Conservation (phyloP, 192 early-diverging fungal species). For the Podila verticillata region DNA sequence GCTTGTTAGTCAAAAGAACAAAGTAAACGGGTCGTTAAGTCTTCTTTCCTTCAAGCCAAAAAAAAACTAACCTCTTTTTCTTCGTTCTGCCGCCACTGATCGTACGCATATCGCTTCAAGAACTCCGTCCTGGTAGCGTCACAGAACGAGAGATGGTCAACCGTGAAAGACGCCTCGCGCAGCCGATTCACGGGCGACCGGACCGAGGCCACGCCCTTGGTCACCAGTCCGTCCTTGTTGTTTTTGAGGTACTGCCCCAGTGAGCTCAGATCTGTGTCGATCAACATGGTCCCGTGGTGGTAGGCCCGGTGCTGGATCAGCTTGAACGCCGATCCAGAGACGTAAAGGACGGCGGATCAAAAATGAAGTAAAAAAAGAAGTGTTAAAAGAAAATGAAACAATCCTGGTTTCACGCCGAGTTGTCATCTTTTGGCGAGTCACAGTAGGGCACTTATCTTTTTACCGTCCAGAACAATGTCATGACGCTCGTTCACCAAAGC, state of each 20-base stretch:
- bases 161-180: constrained; percentile 79
- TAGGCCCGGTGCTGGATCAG: constrained; percentile 84
- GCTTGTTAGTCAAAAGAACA: background rate
- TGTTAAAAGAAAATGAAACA: no score
- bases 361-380: background rate
- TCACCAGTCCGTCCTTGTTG: constrained; percentile 67
- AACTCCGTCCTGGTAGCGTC: constrained; percentile 80
- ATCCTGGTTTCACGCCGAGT: no score
- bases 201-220: constrained; percentile 92
- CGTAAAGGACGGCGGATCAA: constrained; percentile 32
- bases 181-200: constrained; percentile 88
- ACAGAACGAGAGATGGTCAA: constrained; percentile 88
- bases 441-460: constrained; percentile 66
- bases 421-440: background rate
- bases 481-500: constrained; percentile 87
- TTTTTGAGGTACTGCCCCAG: constrained; percentile 45
- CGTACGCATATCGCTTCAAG: constrained; percentile 57
- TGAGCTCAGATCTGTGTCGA: constrained; percentile 79
- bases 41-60: no score
- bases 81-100: constrained; percentile 43
- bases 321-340: constrained; percentile 96
- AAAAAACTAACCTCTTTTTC: constrained; percentile 6
- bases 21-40: background rate
- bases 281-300: constrained; percentile 99
- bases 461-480: constrained; percentile 86